These are phyloP conservation scores for Arthrobotrys megalospora DNA, from an alignment of 2,329 filamentous ascomycete species.

Conservation along the genomic window DNA sequence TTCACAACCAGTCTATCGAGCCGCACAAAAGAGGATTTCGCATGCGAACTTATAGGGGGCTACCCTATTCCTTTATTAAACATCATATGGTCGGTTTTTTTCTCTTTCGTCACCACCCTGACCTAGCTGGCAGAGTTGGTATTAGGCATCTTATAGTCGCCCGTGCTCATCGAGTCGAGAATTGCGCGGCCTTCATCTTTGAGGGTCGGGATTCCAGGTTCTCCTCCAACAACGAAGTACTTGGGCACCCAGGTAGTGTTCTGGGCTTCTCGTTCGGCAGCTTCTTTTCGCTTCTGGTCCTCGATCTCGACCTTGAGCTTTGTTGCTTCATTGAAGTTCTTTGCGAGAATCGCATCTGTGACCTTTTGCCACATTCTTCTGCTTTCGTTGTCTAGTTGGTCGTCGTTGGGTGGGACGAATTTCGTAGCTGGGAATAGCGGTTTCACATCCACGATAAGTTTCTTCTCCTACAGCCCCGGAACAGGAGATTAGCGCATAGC, in stretches of 20 bases:
- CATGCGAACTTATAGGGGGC: not conserved
- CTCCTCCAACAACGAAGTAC: constrained; percentile 77
- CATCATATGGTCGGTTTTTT: constrained; percentile 16
- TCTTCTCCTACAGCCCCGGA: constrained; percentile 61
- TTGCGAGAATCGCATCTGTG: constrained; percentile 85
- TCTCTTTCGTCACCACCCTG: not conserved
- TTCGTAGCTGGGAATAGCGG: constrained; percentile 86
- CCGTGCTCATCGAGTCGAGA: constrained; percentile 49
- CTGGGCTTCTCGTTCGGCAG: constrained; percentile 80
- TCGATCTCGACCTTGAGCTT: constrained; percentile 91
- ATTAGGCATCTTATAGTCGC: constrained; percentile 63
- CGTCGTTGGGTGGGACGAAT: constrained; percentile 80
- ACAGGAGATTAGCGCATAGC: not conserved
- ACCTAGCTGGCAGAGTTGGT: constrained; percentile 55
- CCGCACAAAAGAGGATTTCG: constrained; percentile 22
- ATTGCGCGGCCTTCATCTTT: constrained; percentile 38
- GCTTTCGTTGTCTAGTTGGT: constrained; percentile 90
- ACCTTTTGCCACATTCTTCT: constrained; percentile 89
- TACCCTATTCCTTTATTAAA: constrained; percentile 16
- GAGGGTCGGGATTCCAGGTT: constrained; percentile 55
- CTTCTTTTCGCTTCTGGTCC: constrained; percentile 88
- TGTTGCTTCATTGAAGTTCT: constrained; percentile 88
- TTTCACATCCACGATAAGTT: constrained; percentile 86
- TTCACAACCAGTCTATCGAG: constrained; percentile 46
- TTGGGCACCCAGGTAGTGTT: constrained; percentile 84